Evolutionary conservation across 352 stramenopile species (phyloP), one percentile per base, ranked within the genome.

Genomic region (Globisporangium camurandrum): DNA sequence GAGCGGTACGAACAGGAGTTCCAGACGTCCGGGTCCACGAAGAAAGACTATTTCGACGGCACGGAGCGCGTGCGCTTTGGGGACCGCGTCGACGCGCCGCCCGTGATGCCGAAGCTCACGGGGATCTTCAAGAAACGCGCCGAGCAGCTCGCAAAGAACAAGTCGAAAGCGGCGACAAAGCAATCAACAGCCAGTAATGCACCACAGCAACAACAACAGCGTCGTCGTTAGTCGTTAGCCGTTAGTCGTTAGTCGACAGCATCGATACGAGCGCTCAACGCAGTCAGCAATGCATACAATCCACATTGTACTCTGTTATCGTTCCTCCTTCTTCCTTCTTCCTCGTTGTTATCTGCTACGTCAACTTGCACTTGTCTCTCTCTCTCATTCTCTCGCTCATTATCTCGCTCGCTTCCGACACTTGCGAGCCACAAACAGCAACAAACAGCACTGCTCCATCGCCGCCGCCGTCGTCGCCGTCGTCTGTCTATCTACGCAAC

Each of bases 81-180:
- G 2, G 81, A 93, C 14, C 75, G 81, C 17, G 78, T 88, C 38
- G 81, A 93, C 51, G 81, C 78, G n/a, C 81, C 81, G 9, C 81
- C 81, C 3, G 79, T 90, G 49, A 62, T 93, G 63, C 81, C 81
- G 12, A 88, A 90, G 62, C 76, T 90, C 40, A 75, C 69, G 46
- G 80, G 80, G 34, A 86, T 86, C 30, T 88, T 92, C 51, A 78
- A 87, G 52, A 88, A 88, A 50, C 75, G 78, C n/a, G 80, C 76
- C 0, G 66, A 82, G 6, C 59, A 73, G 36, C 56, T 80, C 10
- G 59, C 49, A 17, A 67, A 66, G 27, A 66, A 74, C 20, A 63
- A 63, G 9, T 27, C 30, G 11, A 34, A 34, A 51, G 33, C 31
- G 42, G 46, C 34, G n/a, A n/a, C n/a, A 51, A n/a, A 19, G 30